phyloP scores from a whole-genome alignment of 2,329 filamentous ascomycete species.

The Penicillium sclerotiorum region DNA sequence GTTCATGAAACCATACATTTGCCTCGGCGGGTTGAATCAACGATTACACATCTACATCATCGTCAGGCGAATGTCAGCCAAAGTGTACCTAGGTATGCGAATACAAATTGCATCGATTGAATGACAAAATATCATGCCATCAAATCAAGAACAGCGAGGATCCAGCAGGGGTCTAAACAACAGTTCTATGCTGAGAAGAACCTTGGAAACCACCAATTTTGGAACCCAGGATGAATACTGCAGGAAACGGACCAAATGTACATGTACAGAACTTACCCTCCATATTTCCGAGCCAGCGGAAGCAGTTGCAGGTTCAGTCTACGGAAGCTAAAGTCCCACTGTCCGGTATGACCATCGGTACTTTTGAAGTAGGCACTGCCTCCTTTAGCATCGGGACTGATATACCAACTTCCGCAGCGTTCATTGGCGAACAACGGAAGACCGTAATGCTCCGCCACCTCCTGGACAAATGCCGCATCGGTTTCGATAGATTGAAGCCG shows the following conservation, averaged over 20 bases:
- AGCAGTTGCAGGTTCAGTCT: slow-evolving; percentile 83
- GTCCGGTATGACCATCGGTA: slow-evolving; percentile 87
- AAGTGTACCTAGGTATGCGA: too few species aligned
- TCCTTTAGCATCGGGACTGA: slow-evolving; percentile 64
- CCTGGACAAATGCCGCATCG: slow-evolving; percentile 74
- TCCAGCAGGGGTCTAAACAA: too few species aligned
- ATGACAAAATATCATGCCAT: too few species aligned
- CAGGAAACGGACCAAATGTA: slow-evolving; percentile 20
- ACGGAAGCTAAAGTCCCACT: slow-evolving; percentile 87
- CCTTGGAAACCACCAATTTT: neutral
- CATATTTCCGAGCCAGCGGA: slow-evolving; percentile 63
- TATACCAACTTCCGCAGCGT: slow-evolving; percentile 95
- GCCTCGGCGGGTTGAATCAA: slow-evolving; percentile 89
- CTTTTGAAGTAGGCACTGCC: slow-evolving; percentile 95
- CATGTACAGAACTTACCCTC: slow-evolving; percentile 68
- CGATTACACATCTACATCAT: slow-evolving; percentile 63
- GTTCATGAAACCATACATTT: slow-evolving; percentile 63
- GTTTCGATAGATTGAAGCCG: slow-evolving; percentile 75
- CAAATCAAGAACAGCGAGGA: too few species aligned
- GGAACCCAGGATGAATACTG: too few species aligned
- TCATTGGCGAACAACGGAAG: slow-evolving; percentile 88
- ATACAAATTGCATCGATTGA: too few species aligned
- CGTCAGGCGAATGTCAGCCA: too few species aligned
- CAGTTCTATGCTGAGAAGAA: too few species aligned
- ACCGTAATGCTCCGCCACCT: slow-evolving; percentile 52